These are phyloP conservation scores for Tremella yokohamensis DNA, from an alignment of 768 basidiomycete genomes.

Conservation along the genomic window DNA sequence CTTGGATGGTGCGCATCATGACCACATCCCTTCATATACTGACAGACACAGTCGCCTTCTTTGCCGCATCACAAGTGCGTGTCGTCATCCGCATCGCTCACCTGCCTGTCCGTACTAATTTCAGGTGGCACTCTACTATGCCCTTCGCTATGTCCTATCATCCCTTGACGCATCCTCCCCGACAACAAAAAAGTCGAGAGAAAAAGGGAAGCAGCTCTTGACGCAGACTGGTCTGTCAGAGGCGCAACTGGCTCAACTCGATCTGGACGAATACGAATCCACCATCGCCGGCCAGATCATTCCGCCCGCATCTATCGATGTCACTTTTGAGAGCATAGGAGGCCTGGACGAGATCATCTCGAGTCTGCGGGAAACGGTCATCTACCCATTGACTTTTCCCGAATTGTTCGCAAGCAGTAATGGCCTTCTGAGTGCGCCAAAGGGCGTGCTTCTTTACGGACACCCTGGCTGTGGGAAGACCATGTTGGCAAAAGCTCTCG, in stretches of 20 bases:
- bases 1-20: constrained; percentile 42
- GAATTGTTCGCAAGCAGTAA: constrained; percentile 73
- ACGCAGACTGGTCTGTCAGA: constrained; percentile 49
- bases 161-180: constrained; percentile 44
- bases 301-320: constrained; percentile 45
- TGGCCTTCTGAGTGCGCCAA: constrained; percentile 77
- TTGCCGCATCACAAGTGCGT: constrained; percentile 48
- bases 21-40: not conserved
- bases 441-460: constrained; percentile 91
- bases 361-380: constrained; percentile 88
- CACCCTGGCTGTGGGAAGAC: constrained; percentile 99
- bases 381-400: constrained; percentile 89
- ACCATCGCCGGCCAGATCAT: constrained; percentile 90
- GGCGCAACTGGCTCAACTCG: constrained; percentile 53
- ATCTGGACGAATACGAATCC: constrained; percentile 90
- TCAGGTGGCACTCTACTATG: constrained; percentile 52
- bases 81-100: not conserved
- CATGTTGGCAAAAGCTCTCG: constrained; percentile 97
- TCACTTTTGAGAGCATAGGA: constrained; percentile 66
- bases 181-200: constrained; percentile 49
- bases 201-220: constrained; percentile 50
- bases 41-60: constrained; percentile 44
- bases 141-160: constrained; percentile 49
- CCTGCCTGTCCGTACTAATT: not conserved
- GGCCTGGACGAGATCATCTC: constrained; percentile 87